Evolutionary conservation across 2,329 filamentous ascomycete species (phyloP).

Genomic region (Pseudogymnoascus sp.): DNA sequence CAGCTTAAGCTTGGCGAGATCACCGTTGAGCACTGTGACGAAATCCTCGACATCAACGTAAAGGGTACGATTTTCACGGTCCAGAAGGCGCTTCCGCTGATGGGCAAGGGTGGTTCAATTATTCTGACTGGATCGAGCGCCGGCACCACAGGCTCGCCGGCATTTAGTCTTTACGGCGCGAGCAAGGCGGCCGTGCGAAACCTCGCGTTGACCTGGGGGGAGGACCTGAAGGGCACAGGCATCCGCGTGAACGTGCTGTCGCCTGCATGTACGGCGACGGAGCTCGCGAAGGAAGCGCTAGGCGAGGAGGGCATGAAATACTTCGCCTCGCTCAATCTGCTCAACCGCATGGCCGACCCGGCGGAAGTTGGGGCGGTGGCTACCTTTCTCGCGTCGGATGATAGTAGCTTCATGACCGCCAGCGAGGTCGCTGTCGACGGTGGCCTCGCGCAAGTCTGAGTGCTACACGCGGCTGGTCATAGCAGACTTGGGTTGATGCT

Average conservation of each 20-base stretch:
- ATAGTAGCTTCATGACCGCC: conserved; percentile 17
- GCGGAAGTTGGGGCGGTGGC: conserved; percentile 14
- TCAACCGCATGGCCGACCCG: conserved; percentile 16
- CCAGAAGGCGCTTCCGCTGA: conserved; percentile 26
- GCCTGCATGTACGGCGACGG: conserved; percentile 19
- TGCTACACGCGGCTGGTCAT: too few species aligned
- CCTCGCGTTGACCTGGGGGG: conserved; percentile 15
- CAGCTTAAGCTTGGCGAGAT: conserved; percentile 18
- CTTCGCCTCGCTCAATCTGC: conserved; percentile 12
- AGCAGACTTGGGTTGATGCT: too few species aligned
- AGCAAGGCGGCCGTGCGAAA: conserved; percentile 19
- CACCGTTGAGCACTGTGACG: conserved; percentile 20
- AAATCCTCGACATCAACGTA: conserved; percentile 29
- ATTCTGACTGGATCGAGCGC: conserved; percentile 19
- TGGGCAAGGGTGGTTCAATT: conserved; percentile 18
- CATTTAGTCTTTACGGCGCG: conserved; percentile 16
- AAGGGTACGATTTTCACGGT: conserved; percentile 29
- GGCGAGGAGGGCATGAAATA: conserved; percentile 15
- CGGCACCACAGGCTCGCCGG: conserved; percentile 16
- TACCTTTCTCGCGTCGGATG: conserved; percentile 14
- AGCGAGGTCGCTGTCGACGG: conserved; percentile 15
- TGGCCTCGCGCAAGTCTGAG: conserved; percentile 13
- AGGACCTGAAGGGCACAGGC: conserved; percentile 17
- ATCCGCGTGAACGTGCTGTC: conserved; percentile 21
- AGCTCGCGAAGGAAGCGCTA: conserved; percentile 15